These are phyloP conservation scores for Boletus bicolor DNA, from an alignment of 768 basidiomycete genomes.

Conservation along the genomic window DNA sequence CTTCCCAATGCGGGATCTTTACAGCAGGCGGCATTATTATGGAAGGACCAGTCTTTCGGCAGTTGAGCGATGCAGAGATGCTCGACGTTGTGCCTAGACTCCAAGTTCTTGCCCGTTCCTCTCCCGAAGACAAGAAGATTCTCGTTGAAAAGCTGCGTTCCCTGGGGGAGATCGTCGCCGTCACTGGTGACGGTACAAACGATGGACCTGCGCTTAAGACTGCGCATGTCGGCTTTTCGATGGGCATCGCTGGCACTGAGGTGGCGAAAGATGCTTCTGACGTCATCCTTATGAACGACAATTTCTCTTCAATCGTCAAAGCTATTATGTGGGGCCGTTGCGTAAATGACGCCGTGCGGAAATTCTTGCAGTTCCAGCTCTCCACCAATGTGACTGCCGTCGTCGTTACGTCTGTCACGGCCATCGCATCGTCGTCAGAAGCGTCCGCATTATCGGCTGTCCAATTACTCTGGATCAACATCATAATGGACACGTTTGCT, in stretches of 20 bases:
- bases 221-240: slow-evolving; percentile 95
- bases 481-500: slow-evolving; percentile 99
- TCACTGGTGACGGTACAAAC: slow-evolving; percentile 98
- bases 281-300: slow-evolving; percentile 97
- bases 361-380: slow-evolving; percentile 95
- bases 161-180: slow-evolving; percentile 88
- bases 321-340: slow-evolving; percentile 99
- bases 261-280: slow-evolving; percentile 99
- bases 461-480: slow-evolving; percentile 97
- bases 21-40: slow-evolving; percentile 92
- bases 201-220: slow-evolving; percentile 96
- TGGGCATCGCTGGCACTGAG: slow-evolving; percentile 96
- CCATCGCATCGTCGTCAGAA: slow-evolving; percentile 75
- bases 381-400: slow-evolving; percentile 96
- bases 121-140: slow-evolving; percentile 94
- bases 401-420: slow-evolving; percentile 87
- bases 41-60: slow-evolving; percentile 94
- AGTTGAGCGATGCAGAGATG: slow-evolving; percentile 66
- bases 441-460: slow-evolving; percentile 90
- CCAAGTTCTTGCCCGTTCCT: slow-evolving; percentile 95
- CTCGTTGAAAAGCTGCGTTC: slow-evolving; percentile 85
- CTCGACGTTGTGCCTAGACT: slow-evolving; percentile 85
- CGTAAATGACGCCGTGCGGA: slow-evolving; percentile 96
- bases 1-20: slow-evolving; percentile 94
- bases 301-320: slow-evolving; percentile 92